phyloP scores from a whole-genome alignment of 345 rosid genomes.

The Bruguiera parviflora region DNA sequence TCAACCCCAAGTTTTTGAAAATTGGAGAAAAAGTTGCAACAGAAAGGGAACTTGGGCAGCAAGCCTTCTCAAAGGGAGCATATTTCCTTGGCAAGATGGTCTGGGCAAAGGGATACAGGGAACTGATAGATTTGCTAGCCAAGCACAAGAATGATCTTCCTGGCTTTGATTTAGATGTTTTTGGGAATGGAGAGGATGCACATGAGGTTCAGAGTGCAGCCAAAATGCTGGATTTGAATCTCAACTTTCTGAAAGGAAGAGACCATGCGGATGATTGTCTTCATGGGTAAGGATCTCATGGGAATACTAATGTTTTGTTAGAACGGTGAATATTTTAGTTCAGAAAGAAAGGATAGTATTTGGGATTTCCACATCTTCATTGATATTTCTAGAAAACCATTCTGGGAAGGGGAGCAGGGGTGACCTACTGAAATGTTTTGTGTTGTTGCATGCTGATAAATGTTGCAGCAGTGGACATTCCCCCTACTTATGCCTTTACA shows the following conservation, averaged over 20 bases:
- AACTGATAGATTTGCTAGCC: constrained; percentile 78
- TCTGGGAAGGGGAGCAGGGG: no score
- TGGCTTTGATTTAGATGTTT: constrained; percentile 84
- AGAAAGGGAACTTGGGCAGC: constrained; percentile 82
- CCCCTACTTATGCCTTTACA: not conserved
- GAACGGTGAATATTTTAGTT: not conserved
- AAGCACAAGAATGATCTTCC: constrained; percentile 74
- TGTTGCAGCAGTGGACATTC: no score
- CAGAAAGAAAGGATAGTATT: not conserved
- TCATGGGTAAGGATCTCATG: constrained; percentile 56
- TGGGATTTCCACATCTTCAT: not conserved
- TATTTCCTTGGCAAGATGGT: constrained; percentile 97
- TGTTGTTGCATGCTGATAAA: no score
- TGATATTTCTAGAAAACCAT: not conserved
- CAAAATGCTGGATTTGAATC: constrained; percentile 57
- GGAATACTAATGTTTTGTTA: not conserved
- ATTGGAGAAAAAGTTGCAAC: constrained; percentile 84
- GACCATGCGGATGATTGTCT: constrained; percentile 95
- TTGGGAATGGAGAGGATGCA: constrained; percentile 96
- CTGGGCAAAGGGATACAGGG: constrained; percentile 99
- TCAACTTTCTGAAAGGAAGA: constrained; percentile 82
- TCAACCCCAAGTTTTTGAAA: constrained; percentile 84
- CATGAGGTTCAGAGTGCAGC: constrained; percentile 77
- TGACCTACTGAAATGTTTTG: no score
- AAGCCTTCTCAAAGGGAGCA: constrained; percentile 93